Evolutionary conservation across 805 yeast species (phyloP).

Genomic region (Suhomyces sp.): DNA sequence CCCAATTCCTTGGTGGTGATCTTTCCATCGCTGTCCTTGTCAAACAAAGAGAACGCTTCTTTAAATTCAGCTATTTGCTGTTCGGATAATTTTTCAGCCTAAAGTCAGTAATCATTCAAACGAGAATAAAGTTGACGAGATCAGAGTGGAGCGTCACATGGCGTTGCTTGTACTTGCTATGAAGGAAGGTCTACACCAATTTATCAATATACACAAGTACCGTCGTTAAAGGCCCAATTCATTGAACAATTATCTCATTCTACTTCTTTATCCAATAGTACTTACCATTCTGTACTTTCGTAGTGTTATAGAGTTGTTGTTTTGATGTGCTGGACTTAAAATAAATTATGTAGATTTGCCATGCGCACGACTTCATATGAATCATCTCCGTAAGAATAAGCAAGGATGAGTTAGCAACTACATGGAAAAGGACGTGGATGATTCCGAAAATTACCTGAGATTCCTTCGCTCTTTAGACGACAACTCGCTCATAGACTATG

Average conservation of each 20-base stretch:
- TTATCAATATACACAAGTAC: background rate
- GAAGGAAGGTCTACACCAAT: background rate
- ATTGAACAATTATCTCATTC: background rate
- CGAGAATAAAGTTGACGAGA: background rate
- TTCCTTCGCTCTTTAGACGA: constrained; percentile 22
- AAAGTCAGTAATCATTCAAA: constrained; percentile 1
- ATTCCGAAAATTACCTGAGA: background rate
- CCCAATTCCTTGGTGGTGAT: constrained; percentile 95
- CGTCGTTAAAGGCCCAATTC: background rate
- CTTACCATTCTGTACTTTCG: constrained; percentile 2
- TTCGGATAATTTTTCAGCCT: constrained; percentile 89
- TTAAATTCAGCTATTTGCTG: constrained; percentile 96
- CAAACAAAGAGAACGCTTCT: constrained; percentile 96
- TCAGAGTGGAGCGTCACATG: background rate
- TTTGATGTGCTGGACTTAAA: constrained; percentile 1
- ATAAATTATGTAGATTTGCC: background rate
- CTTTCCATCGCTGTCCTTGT: constrained; percentile 95
- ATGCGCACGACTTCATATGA: background rate
- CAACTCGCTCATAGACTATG: constrained; percentile 19
- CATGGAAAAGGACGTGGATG: background rate
- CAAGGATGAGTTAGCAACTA: background rate
- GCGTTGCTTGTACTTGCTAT: background rate
- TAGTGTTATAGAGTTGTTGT: background rate
- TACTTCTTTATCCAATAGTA: background rate
- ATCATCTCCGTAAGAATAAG: background rate